Percentiles rank a stretch among this genome's conserved stretches.
Conservation (phyloP, 225 moss, liverwort and hornwort genomes). For the Straminergon stramineum region DNA sequence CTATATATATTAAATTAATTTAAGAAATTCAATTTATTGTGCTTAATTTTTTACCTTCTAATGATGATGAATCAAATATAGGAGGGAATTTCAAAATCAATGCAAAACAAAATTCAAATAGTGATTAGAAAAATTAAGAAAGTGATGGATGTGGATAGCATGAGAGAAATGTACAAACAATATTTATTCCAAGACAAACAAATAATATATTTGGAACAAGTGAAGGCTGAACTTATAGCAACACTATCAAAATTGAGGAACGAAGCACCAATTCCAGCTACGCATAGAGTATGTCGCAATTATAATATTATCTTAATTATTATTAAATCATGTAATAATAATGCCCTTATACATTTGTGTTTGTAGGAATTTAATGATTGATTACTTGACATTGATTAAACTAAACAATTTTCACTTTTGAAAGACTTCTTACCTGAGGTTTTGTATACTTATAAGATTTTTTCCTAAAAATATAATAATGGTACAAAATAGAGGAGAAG, state of each 20-base stretch:
- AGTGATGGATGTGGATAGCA: slow-evolving; percentile 59
- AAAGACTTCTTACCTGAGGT: not conserved
- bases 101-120: slow-evolving; percentile 9
- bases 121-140: slow-evolving; percentile 40
- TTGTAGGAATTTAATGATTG: not conserved
- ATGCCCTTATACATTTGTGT: not conserved
- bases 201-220: slow-evolving; percentile 54
- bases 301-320: too few species aligned
- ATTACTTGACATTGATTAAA: not conserved
- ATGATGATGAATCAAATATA: not conserved
- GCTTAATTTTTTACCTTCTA: not conserved
- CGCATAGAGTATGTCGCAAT: slow-evolving; percentile 5
- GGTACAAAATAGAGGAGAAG: slow-evolving; percentile 28
- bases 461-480: not conserved
- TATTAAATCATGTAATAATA: too few species aligned
- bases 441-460: not conserved
- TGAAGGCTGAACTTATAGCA: slow-evolving; percentile 43
- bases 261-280: slow-evolving; percentile 35
- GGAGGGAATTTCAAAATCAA: not conserved
- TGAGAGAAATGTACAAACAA: slow-evolving; percentile 72
- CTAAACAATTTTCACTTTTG: not conserved
- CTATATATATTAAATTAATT: accelerated
- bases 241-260: slow-evolving; percentile 48
- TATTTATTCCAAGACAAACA: slow-evolving; percentile 73
- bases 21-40: accelerated